Percentiles rank a stretch among this genome's conserved stretches.
Evolutionary conservation across 129 eudicot genomes (phyloP).

Genomic region (Flaveria bidentis): DNA sequence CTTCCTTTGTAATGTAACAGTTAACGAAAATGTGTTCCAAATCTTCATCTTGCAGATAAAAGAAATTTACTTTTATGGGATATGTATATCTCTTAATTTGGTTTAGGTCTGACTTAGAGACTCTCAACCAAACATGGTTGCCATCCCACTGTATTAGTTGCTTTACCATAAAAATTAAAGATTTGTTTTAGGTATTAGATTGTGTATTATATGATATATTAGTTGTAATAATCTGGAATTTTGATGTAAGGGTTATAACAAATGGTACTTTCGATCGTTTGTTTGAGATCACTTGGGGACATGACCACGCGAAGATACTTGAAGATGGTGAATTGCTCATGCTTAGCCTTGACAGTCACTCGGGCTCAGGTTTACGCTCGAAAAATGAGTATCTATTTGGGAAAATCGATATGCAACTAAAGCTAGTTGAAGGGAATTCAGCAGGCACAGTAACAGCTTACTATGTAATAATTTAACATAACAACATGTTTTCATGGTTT

Average conservation of each 20-base stretch:
- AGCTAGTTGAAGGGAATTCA: slow-evolving; percentile 60
- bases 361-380: slow-evolving; percentile 62
- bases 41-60: too few species aligned
- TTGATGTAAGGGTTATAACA: slow-evolving; percentile 35
- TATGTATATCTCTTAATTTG: too few species aligned
- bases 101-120: too few species aligned
- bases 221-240: background rate
- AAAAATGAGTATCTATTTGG: slow-evolving; percentile 52
- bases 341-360: slow-evolving; percentile 52
- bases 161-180: background rate
- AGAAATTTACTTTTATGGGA: too few species aligned
- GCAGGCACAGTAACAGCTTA: slow-evolving; percentile 73
- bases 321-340: slow-evolving; percentile 51
- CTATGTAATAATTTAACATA: slow-evolving; percentile 38
- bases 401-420: slow-evolving; percentile 61
- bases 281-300: slow-evolving; percentile 69
- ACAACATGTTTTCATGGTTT: background rate
- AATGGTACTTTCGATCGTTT: slow-evolving; percentile 58
- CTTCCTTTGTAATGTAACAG: too few species aligned
- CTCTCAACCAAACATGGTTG: too few species aligned
- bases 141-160: background rate
- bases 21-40: too few species aligned
- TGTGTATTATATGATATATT: background rate
- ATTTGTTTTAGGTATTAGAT: too few species aligned
- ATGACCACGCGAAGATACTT: slow-evolving; percentile 36